A percentile compares a stretch with the other conserved stretches of the same genome.
Evolutionary conservation across 2,329 filamentous ascomycete species (phyloP).

Genomic region (Elsinoe perseae): DNA sequence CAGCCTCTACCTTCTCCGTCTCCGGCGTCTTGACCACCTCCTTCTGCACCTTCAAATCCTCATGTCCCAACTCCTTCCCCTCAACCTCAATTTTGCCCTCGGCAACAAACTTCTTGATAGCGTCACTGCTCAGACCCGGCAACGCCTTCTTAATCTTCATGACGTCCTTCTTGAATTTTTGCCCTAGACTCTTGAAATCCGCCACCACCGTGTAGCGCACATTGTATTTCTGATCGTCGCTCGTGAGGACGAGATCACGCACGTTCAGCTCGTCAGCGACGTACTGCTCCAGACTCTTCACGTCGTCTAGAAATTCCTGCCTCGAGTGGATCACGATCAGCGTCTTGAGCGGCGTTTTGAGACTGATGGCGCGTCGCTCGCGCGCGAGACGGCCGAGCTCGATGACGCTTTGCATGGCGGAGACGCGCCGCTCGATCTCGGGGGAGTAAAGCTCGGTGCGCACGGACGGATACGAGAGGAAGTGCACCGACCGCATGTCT

Average conservation of each 20-base stretch:
- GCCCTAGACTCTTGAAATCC: constrained; percentile 89
- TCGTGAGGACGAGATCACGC: constrained; percentile 72
- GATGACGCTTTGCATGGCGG: constrained; percentile 85
- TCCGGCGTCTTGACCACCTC: constrained; percentile 65
- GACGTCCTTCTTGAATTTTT: constrained; percentile 95
- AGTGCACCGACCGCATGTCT: constrained; percentile 83
- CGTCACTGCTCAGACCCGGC: constrained; percentile 65
- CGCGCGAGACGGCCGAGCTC: constrained; percentile 79
- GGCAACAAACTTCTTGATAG: constrained; percentile 71
- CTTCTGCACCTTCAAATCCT: constrained; percentile 75
- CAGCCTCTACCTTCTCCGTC: constrained; percentile 71
- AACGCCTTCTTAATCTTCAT: constrained; percentile 85
- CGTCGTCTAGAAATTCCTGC: constrained; percentile 73
- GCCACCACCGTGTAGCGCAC: constrained; percentile 85
- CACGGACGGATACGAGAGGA: constrained; percentile 82
- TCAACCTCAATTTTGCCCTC: constrained; percentile 72
- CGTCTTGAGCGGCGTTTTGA: constrained; percentile 87
- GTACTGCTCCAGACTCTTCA: constrained; percentile 78
- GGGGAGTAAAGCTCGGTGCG: constrained; percentile 80
- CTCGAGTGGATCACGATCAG: constrained; percentile 83
- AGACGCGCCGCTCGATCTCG: constrained; percentile 76
- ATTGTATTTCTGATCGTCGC: constrained; percentile 82
- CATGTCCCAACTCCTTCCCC: constrained; percentile 72
- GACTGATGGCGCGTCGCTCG: constrained; percentile 72
- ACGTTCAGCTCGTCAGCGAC: constrained; percentile 89